Percentiles rank a stretch among this genome's conserved stretches.
Conservation (phyloP, 129 eudicot species). For the Silybum marianum region DNA sequence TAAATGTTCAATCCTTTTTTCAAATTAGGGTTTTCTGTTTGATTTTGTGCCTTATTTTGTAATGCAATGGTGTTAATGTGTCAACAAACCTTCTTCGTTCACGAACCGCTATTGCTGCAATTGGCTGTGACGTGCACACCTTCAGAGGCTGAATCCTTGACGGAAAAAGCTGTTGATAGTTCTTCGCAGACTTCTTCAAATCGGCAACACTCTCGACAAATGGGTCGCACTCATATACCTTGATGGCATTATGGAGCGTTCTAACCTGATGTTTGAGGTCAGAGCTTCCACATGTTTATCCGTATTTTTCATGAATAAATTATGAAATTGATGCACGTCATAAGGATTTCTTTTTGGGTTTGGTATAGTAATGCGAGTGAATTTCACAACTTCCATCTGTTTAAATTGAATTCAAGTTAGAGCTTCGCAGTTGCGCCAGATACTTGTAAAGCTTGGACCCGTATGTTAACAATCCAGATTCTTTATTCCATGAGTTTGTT, state of each 20-base stretch:
- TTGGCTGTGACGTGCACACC: conserved; percentile 46
- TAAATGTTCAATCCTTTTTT: too few relatives aligned
- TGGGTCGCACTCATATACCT: conserved; percentile 73
- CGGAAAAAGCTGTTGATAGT: conserved; percentile 69
- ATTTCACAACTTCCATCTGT: neutral
- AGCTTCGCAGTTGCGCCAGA: conserved; percentile 83
- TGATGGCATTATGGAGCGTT: conserved; percentile 62
- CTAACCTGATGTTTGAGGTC: conserved; percentile 84
- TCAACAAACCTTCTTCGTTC: conserved; percentile 1
- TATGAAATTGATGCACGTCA: neutral
- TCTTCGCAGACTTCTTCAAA: conserved; percentile 71
- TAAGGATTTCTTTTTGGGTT: neutral
- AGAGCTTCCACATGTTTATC: neutral
- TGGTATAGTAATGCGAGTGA: neutral
- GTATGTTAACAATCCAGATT: conserved; percentile 35
- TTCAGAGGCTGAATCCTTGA: conserved; percentile 75
- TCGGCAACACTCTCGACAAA: conserved; percentile 66
- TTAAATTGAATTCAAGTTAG: conserved; percentile 61
- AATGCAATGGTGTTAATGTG: too few relatives aligned
- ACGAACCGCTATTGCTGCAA: conserved; percentile 26
- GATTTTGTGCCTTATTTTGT: too few relatives aligned
- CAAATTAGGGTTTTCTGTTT: too few relatives aligned
- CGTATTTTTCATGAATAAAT: neutral
- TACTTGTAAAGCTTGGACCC: conserved; percentile 86
- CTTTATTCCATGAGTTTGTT: neutral